A percentile compares a stretch with the other conserved stretches of the same genome.
Conservation (phyloP, 306 rosid genomes). For the Lathyrus aphaca region DNA sequence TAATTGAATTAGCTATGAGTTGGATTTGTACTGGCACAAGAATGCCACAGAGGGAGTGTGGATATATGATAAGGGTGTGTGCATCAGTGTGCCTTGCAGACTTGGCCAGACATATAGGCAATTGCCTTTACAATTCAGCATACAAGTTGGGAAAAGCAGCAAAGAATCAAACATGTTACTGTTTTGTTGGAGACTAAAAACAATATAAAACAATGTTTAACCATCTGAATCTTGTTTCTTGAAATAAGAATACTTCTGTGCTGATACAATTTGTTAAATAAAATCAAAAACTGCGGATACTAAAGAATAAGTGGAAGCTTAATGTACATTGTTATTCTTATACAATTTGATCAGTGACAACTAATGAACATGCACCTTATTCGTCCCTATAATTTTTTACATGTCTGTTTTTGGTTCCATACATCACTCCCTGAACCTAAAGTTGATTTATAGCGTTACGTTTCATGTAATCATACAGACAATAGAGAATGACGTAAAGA, state of each 20-base stretch:
- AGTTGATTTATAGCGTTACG: slow-evolving; percentile 3
- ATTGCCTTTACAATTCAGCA: not conserved
- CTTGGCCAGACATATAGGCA: not conserved
- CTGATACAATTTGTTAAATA: no score
- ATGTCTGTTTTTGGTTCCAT: slow-evolving; percentile 13
- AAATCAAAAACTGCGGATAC: not conserved
- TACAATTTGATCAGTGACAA: slow-evolving; percentile 12
- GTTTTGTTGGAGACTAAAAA: no score
- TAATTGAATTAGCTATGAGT: not conserved
- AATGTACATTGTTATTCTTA: slow-evolving; percentile 6
- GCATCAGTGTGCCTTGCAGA: slow-evolving; percentile 1
- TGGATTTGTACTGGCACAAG: not conserved
- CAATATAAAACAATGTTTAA: no score
- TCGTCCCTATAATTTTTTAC: not conserved
- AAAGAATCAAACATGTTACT: not conserved
- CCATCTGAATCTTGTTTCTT: no score
- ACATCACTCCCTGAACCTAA: not conserved
- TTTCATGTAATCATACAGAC: slow-evolving; percentile 25
- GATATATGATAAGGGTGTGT: not conserved
- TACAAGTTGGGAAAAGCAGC: not conserved
- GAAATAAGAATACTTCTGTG: no score
- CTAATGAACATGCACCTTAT: not conserved
- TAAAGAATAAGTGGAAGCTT: not conserved
- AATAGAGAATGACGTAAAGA: slow-evolving; percentile 5
- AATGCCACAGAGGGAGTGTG: slow-evolving; percentile 1